A percentile compares a stretch with the other conserved stretches of the same genome.
phyloP scores from a whole-genome alignment of 83 land plant species.

The Isoetes engelmannii region DNA sequence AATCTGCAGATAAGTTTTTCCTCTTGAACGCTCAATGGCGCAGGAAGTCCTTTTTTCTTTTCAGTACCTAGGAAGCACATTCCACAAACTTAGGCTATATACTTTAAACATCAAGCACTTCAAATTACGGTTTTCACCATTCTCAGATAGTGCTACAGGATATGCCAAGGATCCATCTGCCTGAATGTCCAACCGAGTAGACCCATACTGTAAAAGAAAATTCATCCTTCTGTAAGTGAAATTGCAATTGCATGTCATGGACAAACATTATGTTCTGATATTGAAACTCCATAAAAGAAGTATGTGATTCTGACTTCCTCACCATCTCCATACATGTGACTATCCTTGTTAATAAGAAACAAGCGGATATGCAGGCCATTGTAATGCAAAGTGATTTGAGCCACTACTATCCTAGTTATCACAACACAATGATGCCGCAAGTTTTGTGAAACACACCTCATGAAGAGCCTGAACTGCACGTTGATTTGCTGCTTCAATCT shows the following conservation, averaged over 20 bases:
- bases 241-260: background rate
- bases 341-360: background rate
- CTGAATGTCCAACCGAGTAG: conserved; percentile 82
- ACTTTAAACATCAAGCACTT: background rate
- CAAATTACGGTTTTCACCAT: conserved; percentile 26
- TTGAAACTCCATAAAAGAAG: background rate
- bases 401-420: background rate
- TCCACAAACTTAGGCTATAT: background rate
- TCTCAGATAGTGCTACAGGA: conserved; percentile 50
- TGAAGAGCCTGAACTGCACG: conserved; percentile 32
- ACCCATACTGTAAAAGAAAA: conserved; percentile 58
- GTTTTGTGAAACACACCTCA: conserved; percentile 16
- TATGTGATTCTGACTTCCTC: too few species aligned
- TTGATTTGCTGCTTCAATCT: conserved; percentile 24
- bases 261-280: too few species aligned
- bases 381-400: background rate
- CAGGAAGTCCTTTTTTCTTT: conserved; percentile 50
- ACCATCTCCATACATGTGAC: background rate
- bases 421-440: background rate
- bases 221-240: background rate
- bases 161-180: conserved; percentile 75
- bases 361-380: background rate
- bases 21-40: conserved; percentile 67
- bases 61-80: conserved; percentile 13
- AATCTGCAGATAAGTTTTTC: conserved; percentile 68